Percentiles rank a stretch among this genome's conserved stretches.
Evolutionary conservation across 1,284 basidiomycete species (phyloP).

Genomic region (Papiliotrema laurentii): DNA sequence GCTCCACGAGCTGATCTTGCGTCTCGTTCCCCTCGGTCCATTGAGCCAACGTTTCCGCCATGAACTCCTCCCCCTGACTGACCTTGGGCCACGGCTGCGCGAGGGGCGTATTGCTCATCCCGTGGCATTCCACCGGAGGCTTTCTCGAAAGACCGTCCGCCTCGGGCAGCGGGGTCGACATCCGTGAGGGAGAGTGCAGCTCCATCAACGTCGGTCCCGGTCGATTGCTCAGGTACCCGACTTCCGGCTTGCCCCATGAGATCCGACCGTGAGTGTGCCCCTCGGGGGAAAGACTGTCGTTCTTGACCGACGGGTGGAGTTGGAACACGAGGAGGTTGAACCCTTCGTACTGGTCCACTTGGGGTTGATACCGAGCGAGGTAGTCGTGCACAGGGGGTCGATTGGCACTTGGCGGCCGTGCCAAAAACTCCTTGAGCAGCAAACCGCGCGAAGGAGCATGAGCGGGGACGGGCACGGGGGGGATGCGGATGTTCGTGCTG

Average conservation of each 20-base stretch:
- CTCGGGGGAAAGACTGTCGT: too few relatives aligned
- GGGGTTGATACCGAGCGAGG: slow-evolving; percentile 13
- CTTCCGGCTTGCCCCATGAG: slow-evolving; percentile 11
- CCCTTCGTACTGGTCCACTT: slow-evolving; percentile 31
- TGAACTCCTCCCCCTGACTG: slow-evolving; percentile 24
- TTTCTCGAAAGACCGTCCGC: neutral
- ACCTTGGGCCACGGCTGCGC: slow-evolving; percentile 43
- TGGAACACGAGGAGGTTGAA: slow-evolving; percentile 46
- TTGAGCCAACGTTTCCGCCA: slow-evolving; percentile 19
- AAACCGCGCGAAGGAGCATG: slow-evolving; percentile 32
- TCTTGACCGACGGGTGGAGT: slow-evolving; percentile 8
- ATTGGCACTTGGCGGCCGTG: slow-evolving; percentile 10
- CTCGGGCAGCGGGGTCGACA: neutral
- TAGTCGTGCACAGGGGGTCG: slow-evolving; percentile 15
- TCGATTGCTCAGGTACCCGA: slow-evolving; percentile 39
- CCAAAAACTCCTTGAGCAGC: slow-evolving; percentile 32
- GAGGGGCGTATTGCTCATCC: slow-evolving; percentile 29
- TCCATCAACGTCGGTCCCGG: slow-evolving; percentile 17
- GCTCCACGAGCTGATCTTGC: slow-evolving; percentile 29
- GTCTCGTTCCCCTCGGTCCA: slow-evolving; percentile 19
- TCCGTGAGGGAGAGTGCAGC: slow-evolving; percentile 4
- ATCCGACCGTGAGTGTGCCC: too few relatives aligned
- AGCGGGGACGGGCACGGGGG: slow-evolving; percentile 13
- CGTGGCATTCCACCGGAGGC: neutral
- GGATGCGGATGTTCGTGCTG: slow-evolving; percentile 43